Base-by-base conservation (phyloP, 495 filamentous ascomycete genomes). In the Pseudoneurospora amorphoporcata region DNA sequence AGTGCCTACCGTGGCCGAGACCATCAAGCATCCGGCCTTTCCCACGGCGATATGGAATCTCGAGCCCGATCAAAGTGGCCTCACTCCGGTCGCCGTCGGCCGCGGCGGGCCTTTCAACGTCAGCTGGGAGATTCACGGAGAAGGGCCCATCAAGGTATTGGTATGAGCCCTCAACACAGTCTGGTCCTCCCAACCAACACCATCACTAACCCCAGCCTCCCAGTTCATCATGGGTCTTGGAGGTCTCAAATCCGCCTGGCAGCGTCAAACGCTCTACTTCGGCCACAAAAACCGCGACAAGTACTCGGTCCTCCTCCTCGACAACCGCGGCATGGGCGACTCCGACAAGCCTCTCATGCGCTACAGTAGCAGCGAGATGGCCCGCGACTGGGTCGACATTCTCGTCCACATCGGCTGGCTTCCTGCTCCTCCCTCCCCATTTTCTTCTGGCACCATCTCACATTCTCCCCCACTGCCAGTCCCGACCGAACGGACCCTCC, bases 321-420 rank as follows among this genome's bases (percentile, higher is more conserved):
- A 96, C 82, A 95, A 92, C 78, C 86, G 91, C 73, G 93, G 93
- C 68, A 90, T 95, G 76, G 92, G 93, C 74, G 85, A 86, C 73
- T 91, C 89, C 58, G 91, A 91, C 80, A 94, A 92, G 80, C 93
- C 93, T 2, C 72, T 88, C 29, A 80, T 87, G 78, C 86, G 91
- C 42, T 95, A 94, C 80, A 86, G 87, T 71, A 92, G 90, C 23
- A 86, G 83, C 72, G 90, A 91, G 72, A 94, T 95, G 92, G 92
- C 92, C 37, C 87, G 82, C 73, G 92, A 95, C 82, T 76, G 86
- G 39, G 69, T 92, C 70, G 92, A 94, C 74, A 78, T 95, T 19
- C 78, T 92, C 65, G 85, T 92, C 71, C 85, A 91, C 74, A 73
- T 94, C 41, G 87, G 87, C 42, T 94, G 92, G 90, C 92, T 89